Evolutionary conservation across 768 basidiomycete genomes (phyloP).

Genomic region (Suillus hirtellus): DNA sequence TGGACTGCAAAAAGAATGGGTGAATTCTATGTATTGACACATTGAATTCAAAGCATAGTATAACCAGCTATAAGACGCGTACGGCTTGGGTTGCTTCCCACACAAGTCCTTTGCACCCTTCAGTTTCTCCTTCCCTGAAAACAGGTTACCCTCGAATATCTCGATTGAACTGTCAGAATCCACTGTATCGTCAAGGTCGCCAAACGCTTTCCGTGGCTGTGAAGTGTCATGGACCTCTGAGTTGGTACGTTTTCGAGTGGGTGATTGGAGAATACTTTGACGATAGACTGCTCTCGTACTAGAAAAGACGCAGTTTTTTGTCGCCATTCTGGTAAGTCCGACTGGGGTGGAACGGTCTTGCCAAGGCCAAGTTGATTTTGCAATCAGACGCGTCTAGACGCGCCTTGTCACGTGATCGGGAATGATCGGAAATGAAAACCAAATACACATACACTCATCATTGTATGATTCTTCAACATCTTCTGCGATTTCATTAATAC

Average conservation of each 20-base stretch:
- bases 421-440: neutral
- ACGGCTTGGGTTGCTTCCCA: constrained; percentile 11
- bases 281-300: neutral
- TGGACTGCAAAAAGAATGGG: constrained; percentile 19
- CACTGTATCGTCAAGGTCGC: constrained; percentile 17
- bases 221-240: neutral
- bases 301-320: neutral
- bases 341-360: neutral
- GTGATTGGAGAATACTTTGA: neutral
- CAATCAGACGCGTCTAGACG: neutral
- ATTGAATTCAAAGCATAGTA: constrained; percentile 10
- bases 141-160: constrained; percentile 26
- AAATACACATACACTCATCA: neutral
- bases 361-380: neutral
- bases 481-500: neutral
- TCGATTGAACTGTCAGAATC: constrained; percentile 34
- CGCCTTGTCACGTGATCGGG: neutral
- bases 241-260: neutral
- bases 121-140: constrained; percentile 12
- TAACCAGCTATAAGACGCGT: constrained; percentile 5
- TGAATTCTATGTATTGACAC: constrained; percentile 18
- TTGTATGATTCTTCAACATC: neutral
- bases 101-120: constrained; percentile 23
- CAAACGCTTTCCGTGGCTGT: neutral
- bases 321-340: neutral